phyloP scores from a whole-genome alignment of 1,139 yeast genomes.

The Saccharomycopsis crataegensis region DNA sequence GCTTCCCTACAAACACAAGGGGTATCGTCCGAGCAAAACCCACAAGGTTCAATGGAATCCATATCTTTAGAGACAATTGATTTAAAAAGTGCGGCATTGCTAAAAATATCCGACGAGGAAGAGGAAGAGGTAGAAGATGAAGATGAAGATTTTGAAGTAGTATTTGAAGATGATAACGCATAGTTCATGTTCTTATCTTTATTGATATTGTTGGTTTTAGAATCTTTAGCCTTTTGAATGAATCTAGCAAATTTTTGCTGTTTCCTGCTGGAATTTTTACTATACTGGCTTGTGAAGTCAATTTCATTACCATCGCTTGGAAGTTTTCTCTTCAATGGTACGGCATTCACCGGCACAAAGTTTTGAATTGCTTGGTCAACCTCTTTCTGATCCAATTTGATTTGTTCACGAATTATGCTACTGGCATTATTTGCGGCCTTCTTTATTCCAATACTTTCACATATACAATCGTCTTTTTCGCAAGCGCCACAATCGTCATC shows the following conservation, averaged over 20 bases:
- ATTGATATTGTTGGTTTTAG: not conserved
- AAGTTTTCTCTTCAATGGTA: constrained; percentile 39
- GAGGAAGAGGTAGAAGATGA: not conserved
- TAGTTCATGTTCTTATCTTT: not conserved
- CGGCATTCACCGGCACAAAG: constrained; percentile 51
- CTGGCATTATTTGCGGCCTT: constrained; percentile 17
- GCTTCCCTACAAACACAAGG: constrained; percentile 91
- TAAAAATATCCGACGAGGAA: constrained; percentile 16
- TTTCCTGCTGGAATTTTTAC: not conserved
- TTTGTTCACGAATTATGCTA: constrained; percentile 3
- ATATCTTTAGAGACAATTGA: constrained; percentile 26
- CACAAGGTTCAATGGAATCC: constrained; percentile 72
- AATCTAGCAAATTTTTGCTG: constrained; percentile 11
- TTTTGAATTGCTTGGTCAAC: not conserved
- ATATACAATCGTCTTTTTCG: constrained; percentile 60
- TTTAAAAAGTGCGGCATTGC: constrained; percentile 23
- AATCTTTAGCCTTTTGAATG: constrained; percentile 13
- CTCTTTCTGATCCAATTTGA: not conserved
- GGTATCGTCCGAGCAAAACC: constrained; percentile 87
- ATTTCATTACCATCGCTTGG: constrained; percentile 21
- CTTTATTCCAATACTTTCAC: constrained; percentile 59
- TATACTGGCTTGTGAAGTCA: constrained; percentile 39
- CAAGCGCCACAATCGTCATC: constrained; percentile 57
- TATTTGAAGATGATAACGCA: not conserved
- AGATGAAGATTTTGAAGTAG: not conserved